phyloP scores from a whole-genome alignment of 306 rosid species.

The Arachis hypogaea region DNA sequence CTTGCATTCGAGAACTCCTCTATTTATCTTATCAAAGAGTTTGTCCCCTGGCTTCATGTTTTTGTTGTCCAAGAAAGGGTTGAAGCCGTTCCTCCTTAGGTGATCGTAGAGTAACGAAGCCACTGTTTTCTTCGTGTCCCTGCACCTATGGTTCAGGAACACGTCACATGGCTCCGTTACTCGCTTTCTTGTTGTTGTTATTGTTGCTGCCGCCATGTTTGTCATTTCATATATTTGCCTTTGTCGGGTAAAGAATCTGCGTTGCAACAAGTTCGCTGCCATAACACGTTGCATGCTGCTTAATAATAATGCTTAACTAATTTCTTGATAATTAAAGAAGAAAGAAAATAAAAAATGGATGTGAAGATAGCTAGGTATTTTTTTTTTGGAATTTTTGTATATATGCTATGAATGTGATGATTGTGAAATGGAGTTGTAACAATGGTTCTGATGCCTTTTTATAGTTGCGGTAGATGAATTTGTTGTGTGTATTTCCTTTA shows the following conservation, averaged over 20 bases:
- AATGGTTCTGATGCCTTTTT: background rate
- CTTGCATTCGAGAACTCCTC: conserved; percentile 63
- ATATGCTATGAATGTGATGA: background rate
- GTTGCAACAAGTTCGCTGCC: conserved; percentile 43
- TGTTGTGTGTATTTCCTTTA: background rate
- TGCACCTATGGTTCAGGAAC: conserved; percentile 78
- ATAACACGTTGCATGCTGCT: conserved; percentile 46
- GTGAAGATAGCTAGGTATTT: background rate
- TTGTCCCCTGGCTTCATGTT: conserved; percentile 93
- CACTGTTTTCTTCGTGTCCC: conserved; percentile 73
- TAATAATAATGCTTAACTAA: background rate
- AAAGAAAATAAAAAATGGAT: too few relatives aligned
- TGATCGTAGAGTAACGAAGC: conserved; percentile 72
- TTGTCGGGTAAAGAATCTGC: conserved; percentile 36
- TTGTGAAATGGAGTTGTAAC: background rate
- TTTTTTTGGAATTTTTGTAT: background rate
- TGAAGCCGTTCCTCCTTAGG: conserved; percentile 44
- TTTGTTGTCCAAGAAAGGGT: conserved; percentile 78
- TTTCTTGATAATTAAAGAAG: background rate
- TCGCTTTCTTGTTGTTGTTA: conserved; percentile 13
- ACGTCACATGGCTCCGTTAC: conserved; percentile 61
- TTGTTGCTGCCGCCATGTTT: background rate
- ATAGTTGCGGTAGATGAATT: background rate
- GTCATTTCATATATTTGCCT: conserved; percentile 8
- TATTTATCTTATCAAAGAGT: conserved; percentile 72